Base-by-base conservation (phyloP, 768 basidiomycete genomes). In the Leucocoprinus birnbaumii region DNA sequence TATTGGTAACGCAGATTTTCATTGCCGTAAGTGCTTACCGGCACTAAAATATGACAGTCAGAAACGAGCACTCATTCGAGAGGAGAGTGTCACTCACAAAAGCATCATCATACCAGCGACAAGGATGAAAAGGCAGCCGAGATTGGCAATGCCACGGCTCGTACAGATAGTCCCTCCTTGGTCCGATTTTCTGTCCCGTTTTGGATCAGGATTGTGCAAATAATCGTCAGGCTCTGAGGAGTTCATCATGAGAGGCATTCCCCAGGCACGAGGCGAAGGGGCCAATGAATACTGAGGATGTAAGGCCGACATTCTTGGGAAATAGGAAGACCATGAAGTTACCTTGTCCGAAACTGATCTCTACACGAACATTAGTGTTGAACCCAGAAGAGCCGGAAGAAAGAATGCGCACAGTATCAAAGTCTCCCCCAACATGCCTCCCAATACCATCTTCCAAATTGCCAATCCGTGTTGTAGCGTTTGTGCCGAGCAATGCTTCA, bases 111-210 rank as follows among this genome's bases (percentile, higher is more conserved):
- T 71, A 2, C 72, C 76, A 0, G 68, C 52, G 3, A 67, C 73
- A n/a, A 91, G 75, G 45, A 88, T 53, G 51, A 80, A 66, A 13
- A 91, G 72, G 63, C 85, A 90, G 0, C 87, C 82, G 2, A 86
- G 73, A 62, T 91, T 91, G 2, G 74, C 74, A 42, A 89, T 59
- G 8, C 88, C 89, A 56, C 89, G 74, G 9, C 65, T 47, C 16
- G 87, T 87, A 54, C 82, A 81, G 48, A 90, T 75, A 46, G 74
- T 71, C 1, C 86, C 86, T 8, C 82, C 79, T 37, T 51, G 66
- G 64, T 87, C 83, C n/a, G 73, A 75, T 61, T 75, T 75, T 43
- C 73, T 63, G 58, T 86, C 81, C 18, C 80, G 73, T 27, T 63
- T 71, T 3, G 83, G 80, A 65, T 85, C 79, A 0, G 86, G 86